Conservation (phyloP, 78 protist species). For the Creolimax fragrantissima region DNA sequence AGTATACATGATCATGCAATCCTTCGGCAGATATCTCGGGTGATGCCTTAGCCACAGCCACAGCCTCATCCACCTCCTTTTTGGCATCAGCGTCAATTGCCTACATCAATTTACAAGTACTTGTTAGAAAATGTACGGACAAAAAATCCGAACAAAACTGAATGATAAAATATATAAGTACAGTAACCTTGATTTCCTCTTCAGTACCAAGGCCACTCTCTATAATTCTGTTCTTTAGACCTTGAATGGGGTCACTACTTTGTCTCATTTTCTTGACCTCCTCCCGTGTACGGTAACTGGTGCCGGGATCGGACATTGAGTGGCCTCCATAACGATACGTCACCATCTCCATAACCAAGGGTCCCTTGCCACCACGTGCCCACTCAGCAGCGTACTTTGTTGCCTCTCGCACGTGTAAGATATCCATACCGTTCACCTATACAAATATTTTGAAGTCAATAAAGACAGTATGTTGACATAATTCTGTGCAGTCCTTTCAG, state of each 20-base stretch:
- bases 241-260: constrained; percentile 57
- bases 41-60: constrained; percentile 48
- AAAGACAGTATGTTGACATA: not conserved
- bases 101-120: not conserved
- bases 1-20: not conserved
- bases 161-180: not conserved
- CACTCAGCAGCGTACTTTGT: constrained; percentile 45
- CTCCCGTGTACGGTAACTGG: constrained; percentile 72
- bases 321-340: constrained; percentile 96
- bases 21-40: constrained; percentile 31
- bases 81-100: constrained; percentile 39
- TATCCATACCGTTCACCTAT: constrained; percentile 87
- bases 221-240: constrained; percentile 29
- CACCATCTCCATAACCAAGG: constrained; percentile 69
- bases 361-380: constrained; percentile 53
- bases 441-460: not conserved
- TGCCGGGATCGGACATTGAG: constrained; percentile 96
- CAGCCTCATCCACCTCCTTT: constrained; percentile 58
- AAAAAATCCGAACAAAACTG: not conserved
- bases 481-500: not conserved
- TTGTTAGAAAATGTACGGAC: not conserved
- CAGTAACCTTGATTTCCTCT: constrained; percentile 61
- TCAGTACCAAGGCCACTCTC: constrained; percentile 48
- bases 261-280: constrained; percentile 64
- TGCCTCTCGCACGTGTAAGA: constrained; percentile 74